A percentile compares a stretch with the other conserved stretches of the same genome.
Evolutionary conservation across 345 rosid genomes (phyloP).

Genomic region (Bruguiera parviflora): DNA sequence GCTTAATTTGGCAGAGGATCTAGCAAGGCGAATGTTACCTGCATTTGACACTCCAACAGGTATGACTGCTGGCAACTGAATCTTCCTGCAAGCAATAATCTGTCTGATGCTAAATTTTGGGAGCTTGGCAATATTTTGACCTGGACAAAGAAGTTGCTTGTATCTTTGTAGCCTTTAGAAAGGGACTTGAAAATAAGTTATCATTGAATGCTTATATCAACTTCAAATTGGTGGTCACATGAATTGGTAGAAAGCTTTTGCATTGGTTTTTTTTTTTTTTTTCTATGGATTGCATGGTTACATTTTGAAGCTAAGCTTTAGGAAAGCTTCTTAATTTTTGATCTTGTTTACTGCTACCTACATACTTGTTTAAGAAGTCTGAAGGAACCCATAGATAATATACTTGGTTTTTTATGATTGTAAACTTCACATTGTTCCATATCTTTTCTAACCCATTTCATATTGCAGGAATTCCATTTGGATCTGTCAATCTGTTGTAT

Average conservation of each 20-base stretch:
- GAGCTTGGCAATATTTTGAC: neutral
- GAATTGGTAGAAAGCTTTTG: neutral
- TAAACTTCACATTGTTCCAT: constrained; percentile 7
- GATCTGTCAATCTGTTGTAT: constrained; percentile 83
- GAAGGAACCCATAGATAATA: neutral
- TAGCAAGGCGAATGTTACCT: constrained; percentile 77
- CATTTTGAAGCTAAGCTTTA: neutral
- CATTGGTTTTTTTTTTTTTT: neutral
- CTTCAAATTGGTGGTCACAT: no score
- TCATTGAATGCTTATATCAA: no score
- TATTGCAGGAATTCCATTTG: constrained; percentile 86
- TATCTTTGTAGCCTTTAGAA: neutral
- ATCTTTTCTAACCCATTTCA: constrained; percentile 16
- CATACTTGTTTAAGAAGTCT: no score
- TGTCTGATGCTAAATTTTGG: neutral
- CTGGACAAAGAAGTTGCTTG: neutral
- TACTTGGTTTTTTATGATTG: neutral
- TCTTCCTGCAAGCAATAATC: constrained; percentile 1
- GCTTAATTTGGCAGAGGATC: constrained; percentile 80
- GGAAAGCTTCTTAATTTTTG: neutral
- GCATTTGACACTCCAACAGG: constrained; percentile 99
- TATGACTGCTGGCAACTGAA: constrained; percentile 15
- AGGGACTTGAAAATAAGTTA: neutral
- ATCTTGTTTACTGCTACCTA: neutral
- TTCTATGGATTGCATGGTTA: no score